phyloP scores from a whole-genome alignment of 495 filamentous ascomycete species.

The Trichoderma orchidacearum region DNA sequence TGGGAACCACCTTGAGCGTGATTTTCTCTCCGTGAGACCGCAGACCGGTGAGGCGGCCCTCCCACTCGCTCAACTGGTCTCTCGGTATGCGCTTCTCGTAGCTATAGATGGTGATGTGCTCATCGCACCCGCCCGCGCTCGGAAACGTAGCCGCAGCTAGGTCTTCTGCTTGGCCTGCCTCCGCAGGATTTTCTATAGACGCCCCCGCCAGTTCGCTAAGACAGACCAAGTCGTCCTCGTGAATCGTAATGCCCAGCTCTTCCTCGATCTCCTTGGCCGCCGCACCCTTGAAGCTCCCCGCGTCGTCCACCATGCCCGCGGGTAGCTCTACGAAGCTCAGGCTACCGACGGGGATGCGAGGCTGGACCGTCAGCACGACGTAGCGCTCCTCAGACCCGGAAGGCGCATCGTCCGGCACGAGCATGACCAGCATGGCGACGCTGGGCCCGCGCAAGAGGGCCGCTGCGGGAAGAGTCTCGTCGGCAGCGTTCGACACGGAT shows the following conservation, averaged over 20 bases:
- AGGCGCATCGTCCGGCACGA: constrained; percentile 55
- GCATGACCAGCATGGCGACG: constrained; percentile 70
- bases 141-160: constrained; percentile 59
- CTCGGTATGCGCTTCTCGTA: constrained; percentile 55
- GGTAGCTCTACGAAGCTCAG: constrained; percentile 69
- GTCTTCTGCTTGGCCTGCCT: constrained; percentile 22
- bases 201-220: constrained; percentile 59
- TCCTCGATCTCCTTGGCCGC: constrained; percentile 76
- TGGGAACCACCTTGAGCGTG: constrained; percentile 51
- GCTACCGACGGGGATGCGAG: constrained; percentile 66
- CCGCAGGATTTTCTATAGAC: constrained; percentile 16
- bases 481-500: constrained; percentile 45
- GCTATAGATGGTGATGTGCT: constrained; percentile 68
- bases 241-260: constrained; percentile 54
- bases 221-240: constrained; percentile 18
- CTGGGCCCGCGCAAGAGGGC: constrained; percentile 72
- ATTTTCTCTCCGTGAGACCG: constrained; percentile 75
- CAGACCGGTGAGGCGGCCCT: constrained; percentile 65
- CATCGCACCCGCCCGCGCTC: constrained; percentile 70
- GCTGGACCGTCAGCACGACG: constrained; percentile 70
- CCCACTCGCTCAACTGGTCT: constrained; percentile 49
- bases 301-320: constrained; percentile 80
- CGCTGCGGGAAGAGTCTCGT: constrained; percentile 58
- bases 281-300: constrained; percentile 57
- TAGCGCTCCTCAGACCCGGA: constrained; percentile 41